Evolutionary conservation across 805 yeast genomes (phyloP).

Genomic region (Wickerhamomyces subpelliculosus): DNA sequence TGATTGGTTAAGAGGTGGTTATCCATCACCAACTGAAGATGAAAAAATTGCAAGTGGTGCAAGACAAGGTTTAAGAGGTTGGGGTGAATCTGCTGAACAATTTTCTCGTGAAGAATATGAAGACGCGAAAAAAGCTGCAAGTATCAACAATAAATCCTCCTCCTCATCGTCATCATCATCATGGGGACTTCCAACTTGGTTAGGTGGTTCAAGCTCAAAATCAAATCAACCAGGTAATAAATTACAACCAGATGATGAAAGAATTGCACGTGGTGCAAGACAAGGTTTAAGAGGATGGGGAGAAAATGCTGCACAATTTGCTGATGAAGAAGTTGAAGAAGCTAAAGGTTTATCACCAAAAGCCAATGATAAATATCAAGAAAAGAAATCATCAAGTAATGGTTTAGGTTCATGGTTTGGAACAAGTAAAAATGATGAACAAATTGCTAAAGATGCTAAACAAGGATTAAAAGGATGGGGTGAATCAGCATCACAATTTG

Average conservation of each 20-base stretch:
- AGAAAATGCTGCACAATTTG: constrained; percentile 34
- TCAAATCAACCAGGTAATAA: too few species aligned
- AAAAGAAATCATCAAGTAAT: too few species aligned
- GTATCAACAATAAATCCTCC: too few species aligned
- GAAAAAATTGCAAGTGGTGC: constrained; percentile 27
- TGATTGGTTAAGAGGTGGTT: constrained; percentile 21
- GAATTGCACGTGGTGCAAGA: constrained; percentile 28
- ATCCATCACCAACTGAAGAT: constrained; percentile 5
- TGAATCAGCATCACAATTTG: constrained; percentile 34
- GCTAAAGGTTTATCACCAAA: too few species aligned
- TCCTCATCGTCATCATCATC: too few species aligned
- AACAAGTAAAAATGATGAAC: too few species aligned
- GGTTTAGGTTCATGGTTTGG: too few species aligned
- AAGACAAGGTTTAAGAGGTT: constrained; percentile 32
- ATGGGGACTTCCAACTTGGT: too few species aligned
- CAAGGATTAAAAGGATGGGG: constrained; percentile 40
- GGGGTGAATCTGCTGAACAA: constrained; percentile 39
- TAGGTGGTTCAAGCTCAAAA: too few species aligned
- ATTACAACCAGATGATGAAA: constrained; percentile 6
- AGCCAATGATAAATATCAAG: too few species aligned
- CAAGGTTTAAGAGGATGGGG: constrained; percentile 40
- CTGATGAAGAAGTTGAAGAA: constrained; percentile 35
- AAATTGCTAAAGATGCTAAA: constrained; percentile 29
- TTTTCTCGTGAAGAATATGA: constrained; percentile 36
- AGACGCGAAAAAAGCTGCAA: too few species aligned